A percentile compares a stretch with the other conserved stretches of the same genome.
Conservation (phyloP, 495 filamentous ascomycete species). For the Aspergillus coremiiformis region DNA sequence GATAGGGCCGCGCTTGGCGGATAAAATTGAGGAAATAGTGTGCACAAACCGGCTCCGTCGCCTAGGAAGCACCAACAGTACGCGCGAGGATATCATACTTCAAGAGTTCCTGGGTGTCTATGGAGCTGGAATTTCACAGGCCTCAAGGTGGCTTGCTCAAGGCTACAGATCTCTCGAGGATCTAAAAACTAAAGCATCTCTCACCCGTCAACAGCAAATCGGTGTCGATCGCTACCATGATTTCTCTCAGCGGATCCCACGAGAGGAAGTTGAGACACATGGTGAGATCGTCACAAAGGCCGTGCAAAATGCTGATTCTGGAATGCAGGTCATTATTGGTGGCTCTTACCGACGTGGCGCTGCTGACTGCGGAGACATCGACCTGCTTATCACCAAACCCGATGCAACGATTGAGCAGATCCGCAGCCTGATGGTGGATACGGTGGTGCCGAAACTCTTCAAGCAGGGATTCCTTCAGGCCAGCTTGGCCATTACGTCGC, state of each 20-base stretch:
- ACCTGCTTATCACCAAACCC: slow-evolving; percentile 74
- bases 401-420: slow-evolving; percentile 50
- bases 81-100: slow-evolving; percentile 57
- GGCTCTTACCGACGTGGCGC: slow-evolving; percentile 86
- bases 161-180: slow-evolving; percentile 73
- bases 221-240: slow-evolving; percentile 80
- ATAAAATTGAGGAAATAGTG: slow-evolving; percentile 89
- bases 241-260: slow-evolving; percentile 74
- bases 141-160: slow-evolving; percentile 68
- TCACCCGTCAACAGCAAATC: slow-evolving; percentile 69
- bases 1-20: slow-evolving; percentile 70
- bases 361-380: slow-evolving; percentile 69
- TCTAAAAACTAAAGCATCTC: slow-evolving; percentile 51
- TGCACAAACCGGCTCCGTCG: slow-evolving; percentile 65
- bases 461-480: slow-evolving; percentile 52
- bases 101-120: slow-evolving; percentile 72
- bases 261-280: slow-evolving; percentile 66
- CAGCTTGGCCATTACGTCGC: slow-evolving; percentile 40
- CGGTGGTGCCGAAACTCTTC: slow-evolving; percentile 57
- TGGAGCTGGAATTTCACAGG: slow-evolving; percentile 64
- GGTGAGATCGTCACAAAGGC: slow-evolving; percentile 58
- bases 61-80: slow-evolving; percentile 58
- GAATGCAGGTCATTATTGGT: slow-evolving; percentile 61
- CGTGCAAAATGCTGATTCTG: slow-evolving; percentile 53
- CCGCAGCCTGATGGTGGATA: slow-evolving; percentile 53